A percentile compares a stretch with the other conserved stretches of the same genome.
These are phyloP conservation scores for Pseudogymnoascus sp. DNA, from an alignment of 2,329 filamentous ascomycete species.

Conservation along the genomic window DNA sequence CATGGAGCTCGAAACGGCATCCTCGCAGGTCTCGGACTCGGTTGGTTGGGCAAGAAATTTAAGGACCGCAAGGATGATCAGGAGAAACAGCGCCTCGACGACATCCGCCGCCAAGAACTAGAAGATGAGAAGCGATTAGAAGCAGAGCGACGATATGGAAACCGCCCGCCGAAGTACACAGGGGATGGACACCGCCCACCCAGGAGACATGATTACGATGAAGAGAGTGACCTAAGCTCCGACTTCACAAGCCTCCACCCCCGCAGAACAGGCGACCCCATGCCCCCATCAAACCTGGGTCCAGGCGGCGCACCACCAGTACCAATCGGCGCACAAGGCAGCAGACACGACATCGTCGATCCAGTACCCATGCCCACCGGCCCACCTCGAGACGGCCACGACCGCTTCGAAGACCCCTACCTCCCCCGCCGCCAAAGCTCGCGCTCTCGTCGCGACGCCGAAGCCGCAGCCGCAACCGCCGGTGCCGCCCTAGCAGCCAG, in stretches of 20 bases:
- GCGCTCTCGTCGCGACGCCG: conserved; percentile 30
- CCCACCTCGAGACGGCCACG: conserved; percentile 42
- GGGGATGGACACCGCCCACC: conserved; percentile 56
- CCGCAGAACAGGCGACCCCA: conserved; percentile 27
- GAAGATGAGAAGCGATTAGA: conserved; percentile 48
- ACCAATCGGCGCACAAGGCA: conserved; percentile 24
- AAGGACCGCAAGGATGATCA: conserved; percentile 48
- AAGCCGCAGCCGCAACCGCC: conserved; percentile 40
- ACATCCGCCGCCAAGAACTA: conserved; percentile 40
- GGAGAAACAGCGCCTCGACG: conserved; percentile 39
- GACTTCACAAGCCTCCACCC: conserved; percentile 26
- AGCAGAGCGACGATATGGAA: conserved; percentile 43
- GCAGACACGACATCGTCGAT: conserved; percentile 31
- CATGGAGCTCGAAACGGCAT: conserved; percentile 37
- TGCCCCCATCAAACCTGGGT: not conserved
- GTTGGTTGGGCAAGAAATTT: conserved; percentile 60
- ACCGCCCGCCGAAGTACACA: conserved; percentile 56
- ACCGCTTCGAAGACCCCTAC: conserved; percentile 32
- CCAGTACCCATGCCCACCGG: conserved; percentile 45
- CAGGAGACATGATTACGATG: conserved; percentile 28
- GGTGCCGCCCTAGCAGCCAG: conserved; percentile 42
- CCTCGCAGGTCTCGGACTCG: conserved; percentile 55
- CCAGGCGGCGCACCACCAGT: conserved; percentile 19
- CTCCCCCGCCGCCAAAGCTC: not conserved
- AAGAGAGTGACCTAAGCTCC: conserved; percentile 22